phyloP scores from a whole-genome alignment of 164 flowering plant species.

The Vitis labrusca region DNA sequence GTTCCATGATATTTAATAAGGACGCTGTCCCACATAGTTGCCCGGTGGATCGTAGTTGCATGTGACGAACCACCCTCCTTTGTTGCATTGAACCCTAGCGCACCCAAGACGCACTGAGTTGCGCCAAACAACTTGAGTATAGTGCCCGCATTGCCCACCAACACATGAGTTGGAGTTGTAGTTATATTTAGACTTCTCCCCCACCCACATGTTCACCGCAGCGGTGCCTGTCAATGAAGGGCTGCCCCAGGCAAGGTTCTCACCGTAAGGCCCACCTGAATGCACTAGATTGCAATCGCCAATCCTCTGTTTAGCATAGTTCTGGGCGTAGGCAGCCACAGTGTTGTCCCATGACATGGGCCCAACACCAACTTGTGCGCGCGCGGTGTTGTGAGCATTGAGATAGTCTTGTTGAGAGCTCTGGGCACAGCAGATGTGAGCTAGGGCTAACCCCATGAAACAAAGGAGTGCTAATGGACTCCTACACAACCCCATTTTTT shows the following conservation, averaged over 20 bases:
- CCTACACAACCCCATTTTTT: too few relatives aligned
- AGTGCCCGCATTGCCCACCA: constrained; percentile 6
- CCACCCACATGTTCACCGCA: constrained; percentile 30
- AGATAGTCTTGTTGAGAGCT: constrained; percentile 26
- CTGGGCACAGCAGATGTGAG: constrained; percentile 24
- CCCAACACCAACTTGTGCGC: constrained; percentile 33
- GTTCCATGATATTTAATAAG: too few relatives aligned
- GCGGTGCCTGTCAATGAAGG: constrained; percentile 12
- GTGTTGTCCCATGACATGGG: constrained; percentile 35
- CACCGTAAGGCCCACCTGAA: constrained; percentile 34
- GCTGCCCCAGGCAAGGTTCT: constrained; percentile 30
- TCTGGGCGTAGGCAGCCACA: constrained; percentile 33
- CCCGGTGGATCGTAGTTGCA: too few relatives aligned
- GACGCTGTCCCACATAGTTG: too few relatives aligned
- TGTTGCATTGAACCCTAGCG: too few relatives aligned
- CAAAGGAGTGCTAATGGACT: constrained; percentile 2
- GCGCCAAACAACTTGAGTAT: constrained; percentile 27
- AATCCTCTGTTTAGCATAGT: constrained; percentile 20
- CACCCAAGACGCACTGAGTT: constrained; percentile 12
- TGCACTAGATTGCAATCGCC: constrained; percentile 24
- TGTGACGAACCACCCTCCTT: too few relatives aligned
- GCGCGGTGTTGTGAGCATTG: constrained; percentile 32
- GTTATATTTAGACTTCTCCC: constrained; percentile 24
- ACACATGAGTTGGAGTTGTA: constrained; percentile 24
- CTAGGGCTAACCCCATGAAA: constrained; percentile 1